Evolutionary conservation across 352 stramenopile genomes (phyloP).

Genomic region (Phytophthora macrochlamydospora): DNA sequence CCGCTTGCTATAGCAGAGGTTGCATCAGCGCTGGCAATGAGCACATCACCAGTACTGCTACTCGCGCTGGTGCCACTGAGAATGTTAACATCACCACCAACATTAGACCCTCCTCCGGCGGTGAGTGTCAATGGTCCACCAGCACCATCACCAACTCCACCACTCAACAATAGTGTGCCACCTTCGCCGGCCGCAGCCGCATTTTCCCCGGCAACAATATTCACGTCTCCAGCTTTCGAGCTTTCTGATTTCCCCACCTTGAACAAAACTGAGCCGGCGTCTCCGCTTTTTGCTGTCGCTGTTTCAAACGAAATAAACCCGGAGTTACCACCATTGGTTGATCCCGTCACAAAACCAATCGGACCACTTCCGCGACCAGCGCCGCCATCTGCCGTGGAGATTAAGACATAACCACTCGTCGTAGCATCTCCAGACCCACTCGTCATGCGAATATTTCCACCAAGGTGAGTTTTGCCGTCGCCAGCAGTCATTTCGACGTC

Average conservation of each 20-base stretch:
- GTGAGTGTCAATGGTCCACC: slow-evolving; percentile 24
- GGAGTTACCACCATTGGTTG: slow-evolving; percentile 33
- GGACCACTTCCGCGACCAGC: slow-evolving; percentile 26
- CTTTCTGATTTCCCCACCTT: slow-evolving; percentile 28
- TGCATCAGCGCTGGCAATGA: slow-evolving; percentile 25
- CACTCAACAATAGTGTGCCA: slow-evolving; percentile 24
- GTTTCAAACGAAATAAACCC: slow-evolving; percentile 39
- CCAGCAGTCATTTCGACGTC: slow-evolving; percentile 37
- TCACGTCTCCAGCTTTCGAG: slow-evolving; percentile 17
- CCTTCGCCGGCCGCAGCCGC: slow-evolving; percentile 14
- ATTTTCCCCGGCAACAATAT: slow-evolving; percentile 25
- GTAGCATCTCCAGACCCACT: slow-evolving; percentile 33
- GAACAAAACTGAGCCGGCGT: slow-evolving; percentile 32
- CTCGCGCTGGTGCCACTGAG: slow-evolving; percentile 28
- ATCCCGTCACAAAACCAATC: slow-evolving; percentile 37
- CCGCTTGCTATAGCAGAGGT: slow-evolving; percentile 33
- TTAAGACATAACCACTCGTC: slow-evolving; percentile 33
- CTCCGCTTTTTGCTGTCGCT: slow-evolving; percentile 21
- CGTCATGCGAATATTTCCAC: slow-evolving; percentile 34
- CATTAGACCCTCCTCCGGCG: slow-evolving; percentile 19
- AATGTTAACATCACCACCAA: slow-evolving; percentile 28
- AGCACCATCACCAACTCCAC: slow-evolving; percentile 11
- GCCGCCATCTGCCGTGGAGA: slow-evolving; percentile 33
- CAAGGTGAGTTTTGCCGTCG: slow-evolving; percentile 16
- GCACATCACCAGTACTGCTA: slow-evolving; percentile 28